Evolutionary conservation across 2,329 filamentous ascomycete genomes (phyloP), one percentile per base, ranked within the genome.

Genomic region (Colletotrichum zoysiae): DNA sequence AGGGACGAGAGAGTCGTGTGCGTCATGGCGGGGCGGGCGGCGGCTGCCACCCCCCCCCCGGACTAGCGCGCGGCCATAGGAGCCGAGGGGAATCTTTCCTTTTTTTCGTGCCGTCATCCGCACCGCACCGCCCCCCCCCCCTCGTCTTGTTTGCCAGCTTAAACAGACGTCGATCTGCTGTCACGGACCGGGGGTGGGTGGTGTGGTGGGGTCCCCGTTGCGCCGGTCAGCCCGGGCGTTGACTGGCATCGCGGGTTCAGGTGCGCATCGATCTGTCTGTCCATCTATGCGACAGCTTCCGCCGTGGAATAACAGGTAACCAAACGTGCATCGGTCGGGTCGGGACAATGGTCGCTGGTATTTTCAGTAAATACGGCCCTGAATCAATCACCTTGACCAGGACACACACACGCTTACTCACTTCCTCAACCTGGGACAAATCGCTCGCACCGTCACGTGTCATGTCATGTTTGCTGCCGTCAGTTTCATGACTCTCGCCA

Each of bases 11-110:
- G 11, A 33, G 58, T 60, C 58, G 42, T 60, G 18, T 48, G 42
- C 58, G 59, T 62, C 46, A 62, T 30, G 59, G 59, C 20, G 33
- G 46, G 20, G 20, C 30, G 30, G 59, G 18, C 20, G n/a, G 35
- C 55, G 8, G 20, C 30, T 12, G 48, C 12, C 26, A 26, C 2
- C 26, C 23, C 33, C 2, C 26, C 23, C 33, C 53, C 18, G 7
- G 33, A 23, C n/a, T 62, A 51, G 26, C 26, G 20, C 59, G 33
- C 30, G 18, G 20, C 5, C 23, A n/a, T 33, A 61, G 53, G 50
- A 38, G 40, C 20, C 35, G n/a, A 44, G 23, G n/a, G 56, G 18
- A n/a, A 16, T 5, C 12, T 44, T 56, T 2, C 16, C 4, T 18
- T 6, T 44, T 8, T 8, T n/a, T 30, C 30, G n/a, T 18, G 35